Percentiles rank a stretch among this genome's conserved stretches.
phyloP scores from a whole-genome alignment of 768 basidiomycete genomes.

The Russula sp. region DNA sequence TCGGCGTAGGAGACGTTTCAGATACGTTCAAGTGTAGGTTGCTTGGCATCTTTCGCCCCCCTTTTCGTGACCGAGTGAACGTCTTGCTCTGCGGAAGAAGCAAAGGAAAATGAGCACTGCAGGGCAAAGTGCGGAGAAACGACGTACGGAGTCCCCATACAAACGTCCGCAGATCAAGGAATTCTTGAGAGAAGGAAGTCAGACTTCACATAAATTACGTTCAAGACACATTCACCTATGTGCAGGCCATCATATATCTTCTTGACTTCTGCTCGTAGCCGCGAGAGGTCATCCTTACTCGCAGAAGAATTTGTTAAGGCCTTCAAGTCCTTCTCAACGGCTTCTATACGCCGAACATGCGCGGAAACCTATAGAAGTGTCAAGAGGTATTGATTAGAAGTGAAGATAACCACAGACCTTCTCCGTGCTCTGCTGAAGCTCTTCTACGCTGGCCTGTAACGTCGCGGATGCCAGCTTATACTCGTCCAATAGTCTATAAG shows the following conservation, averaged over 20 bases:
- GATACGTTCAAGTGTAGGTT: slow-evolving; percentile 22
- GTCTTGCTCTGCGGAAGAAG: slow-evolving; percentile 62
- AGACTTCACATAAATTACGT: slow-evolving; percentile 8
- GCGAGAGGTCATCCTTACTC: slow-evolving; percentile 76
- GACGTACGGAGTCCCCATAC: slow-evolving; percentile 87
- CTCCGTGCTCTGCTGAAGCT: slow-evolving; percentile 77
- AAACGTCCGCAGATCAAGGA: slow-evolving; percentile 74
- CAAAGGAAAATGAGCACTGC: neutral
- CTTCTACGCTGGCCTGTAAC: slow-evolving; percentile 82
- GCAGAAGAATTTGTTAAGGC: slow-evolving; percentile 62
- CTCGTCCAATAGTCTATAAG: slow-evolving; percentile 87
- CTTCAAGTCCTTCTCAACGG: slow-evolving; percentile 87
- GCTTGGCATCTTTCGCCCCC: slow-evolving; percentile 55
- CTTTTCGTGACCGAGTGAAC: slow-evolving; percentile 70
- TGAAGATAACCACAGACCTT: slow-evolving; percentile 48
- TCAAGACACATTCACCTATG: slow-evolving; percentile 48
- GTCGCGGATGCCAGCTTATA: slow-evolving; percentile 87
- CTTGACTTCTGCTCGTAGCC: slow-evolving; percentile 77
- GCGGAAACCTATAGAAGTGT: slow-evolving; percentile 58
- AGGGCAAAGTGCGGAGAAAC: neutral
- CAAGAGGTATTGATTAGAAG: neutral
- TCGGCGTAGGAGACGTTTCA: slow-evolving; percentile 8
- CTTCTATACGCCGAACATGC: slow-evolving; percentile 78
- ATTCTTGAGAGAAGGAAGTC: slow-evolving; percentile 47
- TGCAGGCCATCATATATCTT: slow-evolving; percentile 83